A percentile compares a stretch with the other conserved stretches of the same genome.
These are phyloP conservation scores for Pleurostoma richardsiae DNA, from an alignment of 2,329 filamentous ascomycete species.

Conservation along the genomic window DNA sequence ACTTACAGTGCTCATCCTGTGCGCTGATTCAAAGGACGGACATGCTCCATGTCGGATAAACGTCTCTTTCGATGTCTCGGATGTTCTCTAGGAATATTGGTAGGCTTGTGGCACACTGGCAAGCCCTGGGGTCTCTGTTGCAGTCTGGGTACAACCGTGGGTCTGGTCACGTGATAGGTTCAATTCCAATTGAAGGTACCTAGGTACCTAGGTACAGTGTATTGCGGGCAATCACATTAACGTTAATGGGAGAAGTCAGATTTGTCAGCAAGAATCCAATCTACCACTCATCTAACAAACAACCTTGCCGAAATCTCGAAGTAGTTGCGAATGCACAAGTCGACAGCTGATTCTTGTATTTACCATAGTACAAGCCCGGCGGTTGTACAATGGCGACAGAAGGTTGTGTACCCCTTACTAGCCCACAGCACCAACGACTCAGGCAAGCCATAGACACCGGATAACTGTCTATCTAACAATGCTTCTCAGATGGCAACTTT, in stretches of 20 bases:
- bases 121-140: too few relatives aligned
- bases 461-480: neutral
- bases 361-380: neutral
- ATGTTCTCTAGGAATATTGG: too few relatives aligned
- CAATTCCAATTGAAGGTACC: too few relatives aligned
- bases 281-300: neutral
- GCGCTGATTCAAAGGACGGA: too few relatives aligned
- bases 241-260: neutral
- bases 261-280: neutral
- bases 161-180: too few relatives aligned
- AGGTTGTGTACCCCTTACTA: neutral
- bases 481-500: neutral
- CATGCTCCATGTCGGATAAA: too few relatives aligned
- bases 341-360: neutral
- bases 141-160: too few relatives aligned
- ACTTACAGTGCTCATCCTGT: too few relatives aligned
- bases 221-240: too few relatives aligned
- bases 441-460: neutral
- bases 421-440: neutral
- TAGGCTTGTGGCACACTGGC: too few relatives aligned
- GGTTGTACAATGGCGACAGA: neutral
- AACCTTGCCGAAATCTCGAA: neutral
- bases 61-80: too few relatives aligned
- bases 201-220: too few relatives aligned
- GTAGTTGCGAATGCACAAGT: neutral